Conservation (phyloP, 257 asterid genomes). For the Rubia yunnanensis region DNA sequence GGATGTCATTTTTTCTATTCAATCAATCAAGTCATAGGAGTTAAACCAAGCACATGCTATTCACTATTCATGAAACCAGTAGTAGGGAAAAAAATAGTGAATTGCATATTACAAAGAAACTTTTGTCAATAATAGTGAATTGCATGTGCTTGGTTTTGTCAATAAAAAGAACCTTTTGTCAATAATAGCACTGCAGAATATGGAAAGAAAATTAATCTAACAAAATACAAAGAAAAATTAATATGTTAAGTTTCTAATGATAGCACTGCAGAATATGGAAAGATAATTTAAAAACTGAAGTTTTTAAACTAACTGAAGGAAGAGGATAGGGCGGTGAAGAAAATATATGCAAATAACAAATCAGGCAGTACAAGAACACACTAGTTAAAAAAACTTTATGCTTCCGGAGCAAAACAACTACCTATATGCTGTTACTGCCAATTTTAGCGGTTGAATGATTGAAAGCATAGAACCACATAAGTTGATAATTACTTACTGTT, state of each 20-base stretch:
- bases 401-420: background rate
- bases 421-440: background rate
- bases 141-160: too few species aligned
- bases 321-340: too few species aligned
- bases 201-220: too few species aligned
- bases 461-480: background rate
- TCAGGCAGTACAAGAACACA: background rate
- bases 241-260: too few species aligned
- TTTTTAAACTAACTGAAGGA: too few species aligned
- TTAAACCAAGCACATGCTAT: background rate
- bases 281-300: background rate
- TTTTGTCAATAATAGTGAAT: background rate
- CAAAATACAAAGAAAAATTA: background rate
- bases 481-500: background rate
- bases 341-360: background rate
- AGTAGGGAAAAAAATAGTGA: too few species aligned
- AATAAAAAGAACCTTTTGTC: too few species aligned
- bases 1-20: background rate
- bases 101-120: background rate
- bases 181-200: too few species aligned
- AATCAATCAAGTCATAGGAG: background rate
- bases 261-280: background rate
- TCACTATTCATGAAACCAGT: too few species aligned
- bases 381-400: background rate
- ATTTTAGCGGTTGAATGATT: background rate